Conservation (phyloP, 768 basidiomycete species). For the Strobilomyces dryophilus region DNA sequence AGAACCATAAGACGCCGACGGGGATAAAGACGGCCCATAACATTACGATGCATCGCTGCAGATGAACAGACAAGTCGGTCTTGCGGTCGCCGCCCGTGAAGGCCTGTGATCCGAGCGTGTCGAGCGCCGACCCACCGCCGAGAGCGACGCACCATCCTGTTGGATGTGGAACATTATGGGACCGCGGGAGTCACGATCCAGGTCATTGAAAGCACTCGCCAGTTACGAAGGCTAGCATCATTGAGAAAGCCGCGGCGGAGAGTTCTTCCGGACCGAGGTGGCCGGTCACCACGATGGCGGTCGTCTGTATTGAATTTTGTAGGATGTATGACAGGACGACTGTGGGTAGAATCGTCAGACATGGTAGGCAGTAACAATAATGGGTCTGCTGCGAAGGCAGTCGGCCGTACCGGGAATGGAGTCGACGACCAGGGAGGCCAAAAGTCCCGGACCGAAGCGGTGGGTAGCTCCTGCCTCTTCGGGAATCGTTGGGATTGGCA, state of each 20-base stretch:
- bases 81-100: constrained; percentile 59
- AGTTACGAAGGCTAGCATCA: constrained; percentile 79
- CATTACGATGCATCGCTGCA: constrained; percentile 65
- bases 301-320: constrained; percentile 72
- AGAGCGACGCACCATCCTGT: constrained; percentile 75
- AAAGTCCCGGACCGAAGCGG: constrained; percentile 31
- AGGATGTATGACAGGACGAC: constrained; percentile 68
- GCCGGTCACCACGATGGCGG: constrained; percentile 58
- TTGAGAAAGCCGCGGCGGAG: constrained; percentile 65
- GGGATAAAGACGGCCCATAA: constrained; percentile 65
- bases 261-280: constrained; percentile 67
- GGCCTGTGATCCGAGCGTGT: constrained; percentile 74
- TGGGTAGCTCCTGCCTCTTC: constrained; percentile 28
- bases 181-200: constrained; percentile 36
- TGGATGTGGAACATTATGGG: constrained; percentile 41
- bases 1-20: constrained; percentile 58
- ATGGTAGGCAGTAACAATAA: background rate
- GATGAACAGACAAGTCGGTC: constrained; percentile 67
- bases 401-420: constrained; percentile 50
- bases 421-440: constrained; percentile 49
- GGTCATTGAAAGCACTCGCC: constrained; percentile 46
- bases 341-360: constrained; percentile 20
- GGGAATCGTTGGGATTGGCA: constrained; percentile 14
- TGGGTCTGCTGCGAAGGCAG: background rate
- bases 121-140: constrained; percentile 74